These are phyloP conservation scores for Hordeum marinum DNA, from an alignment of 176 grass and related monocot genomes.

Conservation along the genomic window DNA sequence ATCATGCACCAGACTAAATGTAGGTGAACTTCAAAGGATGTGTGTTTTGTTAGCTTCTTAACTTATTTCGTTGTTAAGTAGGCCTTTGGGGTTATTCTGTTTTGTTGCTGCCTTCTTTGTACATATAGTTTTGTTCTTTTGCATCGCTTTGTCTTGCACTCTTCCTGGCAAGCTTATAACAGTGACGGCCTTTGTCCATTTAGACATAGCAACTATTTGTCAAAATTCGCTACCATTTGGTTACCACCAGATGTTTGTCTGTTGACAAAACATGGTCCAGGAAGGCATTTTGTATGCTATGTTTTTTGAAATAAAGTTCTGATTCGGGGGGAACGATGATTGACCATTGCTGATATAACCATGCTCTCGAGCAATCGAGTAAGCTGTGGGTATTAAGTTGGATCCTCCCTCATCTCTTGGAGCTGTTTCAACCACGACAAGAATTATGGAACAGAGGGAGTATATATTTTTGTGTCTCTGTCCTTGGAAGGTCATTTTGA, in stretches of 20 bases:
- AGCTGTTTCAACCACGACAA: no score
- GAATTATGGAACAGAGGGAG: no score
- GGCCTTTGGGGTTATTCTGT: background rate
- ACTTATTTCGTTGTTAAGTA: background rate
- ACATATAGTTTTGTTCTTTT: background rate
- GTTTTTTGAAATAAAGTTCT: no score
- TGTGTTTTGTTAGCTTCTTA: background rate
- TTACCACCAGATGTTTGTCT: no score
- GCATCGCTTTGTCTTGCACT: background rate
- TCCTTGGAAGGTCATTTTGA: constrained; percentile 19
- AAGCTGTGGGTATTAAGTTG: no score
- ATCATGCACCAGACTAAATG: background rate
- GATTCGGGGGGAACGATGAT: no score
- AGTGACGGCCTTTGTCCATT: background rate
- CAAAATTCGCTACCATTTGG: background rate
- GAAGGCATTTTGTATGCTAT: no score
- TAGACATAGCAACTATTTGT: background rate
- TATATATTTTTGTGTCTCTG: background rate
- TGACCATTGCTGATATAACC: no score
- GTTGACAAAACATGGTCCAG: no score
- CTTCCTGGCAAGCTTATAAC: background rate
- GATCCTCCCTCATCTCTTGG: no score
- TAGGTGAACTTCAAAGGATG: background rate
- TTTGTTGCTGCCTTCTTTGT: background rate
- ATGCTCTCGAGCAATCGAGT: no score